Evolutionary conservation across 768 basidiomycete species (phyloP).

Genomic region (Suillus alpinus): DNA sequence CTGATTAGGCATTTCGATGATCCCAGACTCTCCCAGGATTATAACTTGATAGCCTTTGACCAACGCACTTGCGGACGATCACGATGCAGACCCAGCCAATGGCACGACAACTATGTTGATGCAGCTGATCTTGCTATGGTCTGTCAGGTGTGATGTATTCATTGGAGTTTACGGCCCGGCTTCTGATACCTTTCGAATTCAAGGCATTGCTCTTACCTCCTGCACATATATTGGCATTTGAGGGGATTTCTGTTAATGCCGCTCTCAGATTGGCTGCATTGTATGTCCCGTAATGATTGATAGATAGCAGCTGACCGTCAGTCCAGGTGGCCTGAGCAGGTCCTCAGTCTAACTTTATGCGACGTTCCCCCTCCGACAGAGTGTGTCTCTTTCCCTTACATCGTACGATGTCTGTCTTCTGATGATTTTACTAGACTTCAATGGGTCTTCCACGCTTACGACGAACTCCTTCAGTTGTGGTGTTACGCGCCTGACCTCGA

Average conservation of each 20-base stretch:
- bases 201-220: constrained; percentile 65
- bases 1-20: constrained; percentile 65
- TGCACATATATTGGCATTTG: constrained; percentile 70
- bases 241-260: constrained; percentile 51
- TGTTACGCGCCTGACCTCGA: constrained; percentile 66
- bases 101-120: constrained; percentile 74
- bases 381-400: constrained; percentile 38
- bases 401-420: neutral
- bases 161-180: neutral
- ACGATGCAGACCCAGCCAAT: constrained; percentile 46
- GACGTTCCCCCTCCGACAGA: constrained; percentile 67
- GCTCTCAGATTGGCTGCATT: constrained; percentile 64
- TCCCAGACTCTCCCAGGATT: constrained; percentile 51
- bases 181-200: constrained; percentile 1
- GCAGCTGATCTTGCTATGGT: constrained; percentile 74
- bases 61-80: constrained; percentile 63
- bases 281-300: constrained; percentile 38
- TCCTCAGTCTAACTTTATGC: constrained; percentile 63
- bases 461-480: constrained; percentile 62
- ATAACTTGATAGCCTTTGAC: constrained; percentile 77
- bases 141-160: constrained; percentile 46
- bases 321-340: constrained; percentile 68
- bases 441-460: constrained; percentile 58
- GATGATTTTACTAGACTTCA: constrained; percentile 42
- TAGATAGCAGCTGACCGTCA: neutral